Base-by-base conservation (phyloP, 148 eudicot genomes). In the Limonium bicolor region DNA sequence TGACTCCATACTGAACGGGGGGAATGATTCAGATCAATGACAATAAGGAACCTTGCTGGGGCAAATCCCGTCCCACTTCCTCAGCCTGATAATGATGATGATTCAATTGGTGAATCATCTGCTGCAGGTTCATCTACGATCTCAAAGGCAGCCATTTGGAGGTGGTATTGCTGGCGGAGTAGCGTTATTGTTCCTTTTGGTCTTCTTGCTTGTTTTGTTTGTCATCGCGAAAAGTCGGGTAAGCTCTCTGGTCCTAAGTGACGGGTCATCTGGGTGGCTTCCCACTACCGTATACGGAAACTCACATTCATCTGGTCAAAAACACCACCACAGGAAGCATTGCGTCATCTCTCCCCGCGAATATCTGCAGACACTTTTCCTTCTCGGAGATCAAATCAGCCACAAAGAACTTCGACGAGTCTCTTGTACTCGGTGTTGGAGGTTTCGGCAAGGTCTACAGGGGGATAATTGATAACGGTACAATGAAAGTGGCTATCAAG, bases 381-480 rank as follows among this genome's bases (percentile, higher is more conserved):
- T 70, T 88, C 36, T 67, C 92, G 2, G 94, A 88, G 65, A 88
- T 88, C 53, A 80, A 74, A 58, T 51, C 92, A 16, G 97, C 97
- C 62, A 88, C 97, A 28, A 77, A 77, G 7, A 80, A 88, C 62
- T 88, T 88, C 11, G 94, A 88, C 7, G 92, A 88, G 66, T 56
- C 94, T 33, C 74, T 66, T n/a, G 63, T 88, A 14, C 90, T 88
- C 33, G 97, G 97, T 15, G 94, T 83, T 12, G 97, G 97, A 35
- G 97, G 97, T 31, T 88, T 88, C 38, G 97, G 97, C 2, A 83
- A 83, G 64, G 97, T 88, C 11, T 88, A 88, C 62, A 63, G 64
- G 53, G 97, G 97, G 25, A 81, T 80, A 52, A 64, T 83, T 48
- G 97, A 83, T 42, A 77, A 85, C 26, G 92, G 84, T 12, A 54